Evolutionary conservation across 148 eudicot genomes (phyloP).

Genomic region (Dysphania ambrosioides): DNA sequence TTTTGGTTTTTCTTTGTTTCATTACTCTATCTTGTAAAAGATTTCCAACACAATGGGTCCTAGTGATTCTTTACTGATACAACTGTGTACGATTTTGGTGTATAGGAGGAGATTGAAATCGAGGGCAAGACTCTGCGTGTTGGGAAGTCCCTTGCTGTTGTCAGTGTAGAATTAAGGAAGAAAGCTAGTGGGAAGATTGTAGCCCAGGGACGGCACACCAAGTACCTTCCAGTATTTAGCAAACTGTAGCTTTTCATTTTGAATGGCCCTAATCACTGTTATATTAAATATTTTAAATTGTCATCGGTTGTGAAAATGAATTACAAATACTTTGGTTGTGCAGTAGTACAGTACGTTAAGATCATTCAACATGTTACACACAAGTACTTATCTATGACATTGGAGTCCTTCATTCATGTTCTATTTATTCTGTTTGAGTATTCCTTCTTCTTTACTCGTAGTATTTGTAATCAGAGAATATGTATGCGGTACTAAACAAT

Average conservation of each 20-base stretch:
- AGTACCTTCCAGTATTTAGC: slow-evolving; percentile 67
- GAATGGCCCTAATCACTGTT: slow-evolving; percentile 3
- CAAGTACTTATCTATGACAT: background rate
- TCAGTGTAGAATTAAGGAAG: slow-evolving; percentile 70
- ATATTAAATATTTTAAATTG: background rate
- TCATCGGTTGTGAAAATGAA: slow-evolving; percentile 1
- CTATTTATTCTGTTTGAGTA: background rate
- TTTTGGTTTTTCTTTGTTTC: background rate
- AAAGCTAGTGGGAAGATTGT: slow-evolving; percentile 69
- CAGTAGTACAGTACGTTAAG: background rate
- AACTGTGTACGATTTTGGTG: background rate
- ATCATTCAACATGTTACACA: background rate
- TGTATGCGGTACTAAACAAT: background rate
- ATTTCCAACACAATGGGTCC: background rate
- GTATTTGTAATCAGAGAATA: too few species aligned
- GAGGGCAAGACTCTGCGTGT: slow-evolving; percentile 74
- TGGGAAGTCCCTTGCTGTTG: slow-evolving; percentile 81
- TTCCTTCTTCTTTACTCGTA: background rate
- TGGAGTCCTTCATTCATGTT: slow-evolving; percentile 1
- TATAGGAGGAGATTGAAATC: slow-evolving; percentile 84
- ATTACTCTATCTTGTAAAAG: background rate
- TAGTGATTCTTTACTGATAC: slow-evolving; percentile 9
- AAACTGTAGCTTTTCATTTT: slow-evolving; percentile 38
- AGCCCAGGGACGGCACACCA: slow-evolving; percentile 95
- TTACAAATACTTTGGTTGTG: background rate